Base-by-base conservation (phyloP, 257 asterid species). In the Solanum chmielewskii region DNA sequence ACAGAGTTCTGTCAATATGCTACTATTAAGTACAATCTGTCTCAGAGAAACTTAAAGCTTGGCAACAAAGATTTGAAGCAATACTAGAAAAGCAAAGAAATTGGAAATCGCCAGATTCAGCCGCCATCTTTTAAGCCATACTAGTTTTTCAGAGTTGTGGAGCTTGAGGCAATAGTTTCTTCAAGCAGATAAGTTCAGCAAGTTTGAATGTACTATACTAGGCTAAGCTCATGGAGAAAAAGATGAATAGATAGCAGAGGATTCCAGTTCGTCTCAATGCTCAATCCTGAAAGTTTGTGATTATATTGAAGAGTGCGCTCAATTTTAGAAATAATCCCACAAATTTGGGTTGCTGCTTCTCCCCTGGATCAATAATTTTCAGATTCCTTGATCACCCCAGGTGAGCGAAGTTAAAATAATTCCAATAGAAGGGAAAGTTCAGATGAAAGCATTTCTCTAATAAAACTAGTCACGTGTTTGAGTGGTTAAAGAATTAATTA, bases 1-100 rank as follows among this genome's bases (percentile, higher is more conserved):
- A 90, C 85, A 29, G 98, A 91, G 90, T 96, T 97, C 99, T 97
- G 96, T 68, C 70, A 87, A 71, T 64, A 88, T 91, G 86, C 83
- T 83, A 91, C 86, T 83, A 86, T 81, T 80, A 47, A 47, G 44
- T 29, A 35, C 35, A 14, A 44, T 74, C 60, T 18, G 37, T 52
- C 64, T 35, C 86, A 84, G 73, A 81, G 69, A 21, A 86, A 52
- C 68, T 85, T 85, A 84, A 84, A 84, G 64, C 59, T 66, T 27
- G 85, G 68, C 20, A 84, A 42, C 66, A 45, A 84, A 42, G 31
- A 25, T 64, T 18, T 47, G 44, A 80, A 15, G 11, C 68, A 47
- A 27, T 29, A 49, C 10, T 29, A 80, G 44, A 47, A 80, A 27
- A 80, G 42, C 44, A 42, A 84, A 41, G 64, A 66, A 10, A 66